Conservation (phyloP, 768 basidiomycete species). For the Collybiopsis luxurians region DNA sequence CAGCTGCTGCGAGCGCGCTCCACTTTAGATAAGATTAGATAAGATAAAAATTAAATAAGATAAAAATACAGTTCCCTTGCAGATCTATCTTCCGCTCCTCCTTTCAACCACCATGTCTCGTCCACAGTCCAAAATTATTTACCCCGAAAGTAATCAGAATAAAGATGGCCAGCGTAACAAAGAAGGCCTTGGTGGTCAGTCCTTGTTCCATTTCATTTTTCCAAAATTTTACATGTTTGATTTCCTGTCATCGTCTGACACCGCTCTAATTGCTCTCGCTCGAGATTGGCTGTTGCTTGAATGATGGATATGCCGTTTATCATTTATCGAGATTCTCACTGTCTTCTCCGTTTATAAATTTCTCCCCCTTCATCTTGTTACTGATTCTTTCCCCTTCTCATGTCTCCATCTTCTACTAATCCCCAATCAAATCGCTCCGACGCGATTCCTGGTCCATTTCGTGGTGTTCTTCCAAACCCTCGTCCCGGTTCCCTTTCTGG, state of each 20-base stretch:
- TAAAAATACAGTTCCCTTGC: no score
- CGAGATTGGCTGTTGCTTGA: not conserved
- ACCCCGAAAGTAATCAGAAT: not conserved
- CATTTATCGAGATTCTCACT: no score
- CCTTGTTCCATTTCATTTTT: not conserved
- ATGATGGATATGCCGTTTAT: not conserved
- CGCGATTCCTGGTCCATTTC: not conserved
- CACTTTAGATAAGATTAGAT: conserved; percentile 1
- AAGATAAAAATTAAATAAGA: not conserved
- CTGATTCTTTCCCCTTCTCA: not conserved
- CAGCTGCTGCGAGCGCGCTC: no score
- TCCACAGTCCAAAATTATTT: not conserved
- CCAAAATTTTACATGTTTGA: not conserved
- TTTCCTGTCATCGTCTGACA: not conserved
- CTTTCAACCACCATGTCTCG: not conserved
- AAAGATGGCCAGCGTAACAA: conserved; percentile 5
- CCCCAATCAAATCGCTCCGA: not conserved
- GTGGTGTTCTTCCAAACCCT: not conserved
- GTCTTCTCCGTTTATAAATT: not conserved
- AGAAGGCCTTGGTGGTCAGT: conserved; percentile 1
- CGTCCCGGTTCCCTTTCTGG: conserved; percentile 1
- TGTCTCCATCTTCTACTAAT: not conserved
- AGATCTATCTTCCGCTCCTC: no score
- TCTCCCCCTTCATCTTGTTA: not conserved
- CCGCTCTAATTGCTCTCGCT: not conserved